phyloP scores from a whole-genome alignment of 2,329 filamentous ascomycete genomes.

The Fusarium pseudoanthophilum region DNA sequence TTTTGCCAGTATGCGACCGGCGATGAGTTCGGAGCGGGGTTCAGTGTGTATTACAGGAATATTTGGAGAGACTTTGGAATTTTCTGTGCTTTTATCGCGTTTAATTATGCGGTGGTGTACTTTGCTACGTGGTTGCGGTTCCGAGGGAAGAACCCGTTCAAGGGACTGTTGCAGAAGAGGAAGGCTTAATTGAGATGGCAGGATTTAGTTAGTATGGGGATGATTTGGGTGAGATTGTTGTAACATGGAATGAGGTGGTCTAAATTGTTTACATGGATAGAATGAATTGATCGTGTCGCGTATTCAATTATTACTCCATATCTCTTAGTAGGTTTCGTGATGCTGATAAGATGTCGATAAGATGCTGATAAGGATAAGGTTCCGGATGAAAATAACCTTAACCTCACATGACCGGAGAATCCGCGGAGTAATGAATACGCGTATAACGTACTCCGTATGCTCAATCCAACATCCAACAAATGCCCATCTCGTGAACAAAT shows the following conservation, averaged over 20 bases:
- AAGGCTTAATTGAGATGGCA: constrained; percentile 6
- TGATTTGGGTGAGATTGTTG: rapidly evolving
- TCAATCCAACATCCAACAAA: background rate
- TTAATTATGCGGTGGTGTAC: constrained; percentile 65
- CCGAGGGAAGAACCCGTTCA: constrained; percentile 52
- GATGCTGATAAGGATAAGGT: background rate
- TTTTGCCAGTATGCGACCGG: constrained; percentile 72
- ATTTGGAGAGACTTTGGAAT: constrained; percentile 76
- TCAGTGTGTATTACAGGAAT: constrained; percentile 69
- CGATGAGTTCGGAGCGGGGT: constrained; percentile 67
- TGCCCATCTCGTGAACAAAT: too few species aligned
- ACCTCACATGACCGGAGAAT: background rate
- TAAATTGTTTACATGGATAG: background rate
- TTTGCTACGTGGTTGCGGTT: constrained; percentile 54
- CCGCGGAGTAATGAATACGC: rapidly evolving
- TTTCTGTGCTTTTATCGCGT: constrained; percentile 70
- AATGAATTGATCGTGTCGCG: background rate
- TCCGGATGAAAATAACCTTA: background rate
- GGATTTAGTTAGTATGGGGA: too few species aligned
- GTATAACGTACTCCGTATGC: background rate
- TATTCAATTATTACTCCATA: too few species aligned
- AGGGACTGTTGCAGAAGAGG: constrained; percentile 44
- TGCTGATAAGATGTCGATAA: background rate
- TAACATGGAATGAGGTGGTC: background rate
- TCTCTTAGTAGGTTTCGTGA: too few species aligned